Evolutionary conservation across 257 asterid genomes (phyloP), one percentile per base, ranked within the genome.

Genomic region (Plantago elongata): DNA sequence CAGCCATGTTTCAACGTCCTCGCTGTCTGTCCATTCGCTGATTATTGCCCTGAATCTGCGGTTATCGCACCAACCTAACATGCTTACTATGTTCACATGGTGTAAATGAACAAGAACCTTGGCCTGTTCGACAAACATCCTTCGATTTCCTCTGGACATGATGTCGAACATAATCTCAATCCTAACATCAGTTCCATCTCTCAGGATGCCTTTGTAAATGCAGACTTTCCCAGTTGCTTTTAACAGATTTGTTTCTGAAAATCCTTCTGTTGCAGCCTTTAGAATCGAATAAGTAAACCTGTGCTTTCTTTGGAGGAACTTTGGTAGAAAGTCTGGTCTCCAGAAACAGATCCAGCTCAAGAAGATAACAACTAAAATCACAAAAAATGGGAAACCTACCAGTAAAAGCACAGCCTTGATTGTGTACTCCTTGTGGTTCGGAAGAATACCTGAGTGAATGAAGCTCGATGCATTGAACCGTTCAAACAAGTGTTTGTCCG

Each of bases 251-350:
- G 67, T 22, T 7, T 22, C 62, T 40, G 83, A 77, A 50, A 84
- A 82, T 15, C 83, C 81, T 11, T 70, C 62, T 4, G 83, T 81
- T 27, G 82, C 86, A 15, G 72, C 81, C 57, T 68, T 51, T 6
- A 84, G 44, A 13, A 49, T 40, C 17, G 76, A 63, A 2, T 72
- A 65, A 2, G 73, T 67, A 13, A 77, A 84, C 57, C 27, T 40
- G 13, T 70, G 45, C 52, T 66, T 64, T 45, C 68, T 60, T 51
- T n/a, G 61, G n/a, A 63, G 63, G 15, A 54, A 64, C 40, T 51
- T 46, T 0, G 80, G 77, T 9, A 75, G 43, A 11, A 60, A 59
- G 9, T 61, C 75, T 0, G 71, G 66, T 57, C 73, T 48, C 51
- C 64, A 64, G 38, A 68, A 67, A 48, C 80, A 78, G 44, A 75